Base-by-base conservation (phyloP, 106 monocot species). In the Dendrobium officinale region DNA sequence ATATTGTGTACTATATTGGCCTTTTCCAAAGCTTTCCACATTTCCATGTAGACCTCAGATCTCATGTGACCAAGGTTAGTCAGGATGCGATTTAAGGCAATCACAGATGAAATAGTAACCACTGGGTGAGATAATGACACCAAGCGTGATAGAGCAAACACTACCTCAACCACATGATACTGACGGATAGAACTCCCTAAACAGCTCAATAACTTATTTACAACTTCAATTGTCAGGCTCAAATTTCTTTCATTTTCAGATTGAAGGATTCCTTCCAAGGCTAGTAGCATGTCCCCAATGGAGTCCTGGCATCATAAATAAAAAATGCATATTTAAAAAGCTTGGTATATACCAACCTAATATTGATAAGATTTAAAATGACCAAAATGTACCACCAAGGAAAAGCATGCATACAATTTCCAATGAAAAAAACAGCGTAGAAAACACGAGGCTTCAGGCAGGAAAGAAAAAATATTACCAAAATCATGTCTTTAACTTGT, bases 251-350 rank as follows among this genome's bases (percentile, higher is more conserved):
- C 84, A 81, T 85, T 93, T 75, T 88, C 79, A 40, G 93, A 90
- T 79, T 86, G 85, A 73, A 97, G 92, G 77, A 94, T 92, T 73
- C 85, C 92, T 82, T 81, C 90, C 77, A 94, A 75, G 2, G 96
- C 89, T 43, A 88, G 31, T 22, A 97, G 77, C 80, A 97, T 92
- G 77, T 89, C 90, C 68, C 83, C 82, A 79, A 94, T 64, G 48
- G 94, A 88, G 40, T 90, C 94, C 96, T 97, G 84, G 33, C 80
- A 84, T 41, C 3, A 55, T 24, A 54, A 42, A 74, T 0, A 74
- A 75, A 44, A 4, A 16, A 72, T 16, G 40, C 16, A 29, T 40
- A 40, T 15, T 72, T 66, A 22, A 66, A 66, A 66, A 66, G 64
- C 64, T 66, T 66, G 64, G 64, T 9, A 66, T 66, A 66, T 66